Evolutionary conservation across 768 basidiomycete species (phyloP).

Genomic region (Antrodiella citrinella): DNA sequence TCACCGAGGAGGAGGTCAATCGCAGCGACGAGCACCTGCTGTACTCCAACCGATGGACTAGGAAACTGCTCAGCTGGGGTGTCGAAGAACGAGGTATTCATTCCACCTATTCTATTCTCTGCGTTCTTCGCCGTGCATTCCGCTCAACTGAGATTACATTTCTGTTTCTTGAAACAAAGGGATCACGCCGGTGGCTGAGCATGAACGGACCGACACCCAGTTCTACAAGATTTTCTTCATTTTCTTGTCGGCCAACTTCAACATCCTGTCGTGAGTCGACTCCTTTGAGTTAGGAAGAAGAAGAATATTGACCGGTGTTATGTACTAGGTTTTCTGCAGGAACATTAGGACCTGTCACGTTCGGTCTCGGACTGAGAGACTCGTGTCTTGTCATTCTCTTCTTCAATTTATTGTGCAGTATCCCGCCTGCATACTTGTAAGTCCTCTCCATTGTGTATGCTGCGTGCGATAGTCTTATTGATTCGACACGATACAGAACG

Average conservation of each 20-base stretch:
- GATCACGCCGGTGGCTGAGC: constrained; percentile 26
- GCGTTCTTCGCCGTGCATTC: background rate
- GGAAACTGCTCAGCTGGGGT: constrained; percentile 22
- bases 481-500: constrained; percentile 24
- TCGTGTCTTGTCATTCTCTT: constrained; percentile 38
- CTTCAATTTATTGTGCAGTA: constrained; percentile 36
- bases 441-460: constrained; percentile 5
- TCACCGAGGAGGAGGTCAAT: background rate
- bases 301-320: background rate
- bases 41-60: constrained; percentile 11
- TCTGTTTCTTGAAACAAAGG: constrained; percentile 11
- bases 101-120: background rate
- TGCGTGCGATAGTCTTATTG: no score
- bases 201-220: constrained; percentile 29
- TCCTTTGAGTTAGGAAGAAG: background rate
- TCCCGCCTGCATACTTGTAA: constrained; percentile 37
- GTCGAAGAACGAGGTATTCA: constrained; percentile 25
- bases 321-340: constrained; percentile 36
- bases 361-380: constrained; percentile 35
- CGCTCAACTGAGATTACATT: background rate
- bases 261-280: constrained; percentile 29
- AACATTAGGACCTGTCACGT: constrained; percentile 36
- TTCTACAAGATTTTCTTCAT: constrained; percentile 35
- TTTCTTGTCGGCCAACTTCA: constrained; percentile 32
- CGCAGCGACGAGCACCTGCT: background rate